Conservation (phyloP, 495 filamentous ascomycete species). For the Tirmania nivea region DNA sequence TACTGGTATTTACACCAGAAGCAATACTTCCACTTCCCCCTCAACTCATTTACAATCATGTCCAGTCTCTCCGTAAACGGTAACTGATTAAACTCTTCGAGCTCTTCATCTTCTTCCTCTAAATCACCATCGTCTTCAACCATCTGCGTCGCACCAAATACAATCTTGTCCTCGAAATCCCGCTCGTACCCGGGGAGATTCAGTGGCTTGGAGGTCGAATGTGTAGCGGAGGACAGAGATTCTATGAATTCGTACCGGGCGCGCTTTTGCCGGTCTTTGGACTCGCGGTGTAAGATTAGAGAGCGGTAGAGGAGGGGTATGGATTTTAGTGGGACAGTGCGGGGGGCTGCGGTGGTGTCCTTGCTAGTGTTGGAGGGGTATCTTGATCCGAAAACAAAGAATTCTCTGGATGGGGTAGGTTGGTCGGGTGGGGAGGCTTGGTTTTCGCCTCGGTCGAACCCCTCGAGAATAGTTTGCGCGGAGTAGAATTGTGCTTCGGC, state of each 20-base stretch:
- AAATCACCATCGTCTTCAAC: constrained; percentile 31
- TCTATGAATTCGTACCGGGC: constrained; percentile 31
- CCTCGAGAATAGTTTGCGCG: constrained; percentile 65
- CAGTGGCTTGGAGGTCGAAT: constrained; percentile 37
- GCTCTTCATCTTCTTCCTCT: constrained; percentile 62
- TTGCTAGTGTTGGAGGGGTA: neutral
- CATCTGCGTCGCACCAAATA: constrained; percentile 24
- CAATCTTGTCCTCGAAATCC: constrained; percentile 33
- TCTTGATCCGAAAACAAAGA: neutral
- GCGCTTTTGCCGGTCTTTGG: constrained; percentile 44
- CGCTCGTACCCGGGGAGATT: constrained; percentile 28
- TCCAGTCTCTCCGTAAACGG: constrained; percentile 39
- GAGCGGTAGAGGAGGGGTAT: constrained; percentile 67
- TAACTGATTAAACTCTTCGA: constrained; percentile 63
- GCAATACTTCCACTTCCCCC: constrained; percentile 58
- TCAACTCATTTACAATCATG: constrained; percentile 42
- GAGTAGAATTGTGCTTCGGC: constrained; percentile 42
- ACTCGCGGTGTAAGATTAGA: constrained; percentile 41
- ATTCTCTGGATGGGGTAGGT: neutral
- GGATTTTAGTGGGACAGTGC: constrained; percentile 29
- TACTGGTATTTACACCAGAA: constrained; percentile 92
- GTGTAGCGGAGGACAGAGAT: too few species aligned
- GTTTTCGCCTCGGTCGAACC: constrained; percentile 8
- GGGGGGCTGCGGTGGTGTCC: neutral
- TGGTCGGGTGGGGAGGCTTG: constrained; percentile 22